These are phyloP conservation scores for Eucalyptus marginata DNA, from an alignment of 345 rosid genomes.

Conservation along the genomic window DNA sequence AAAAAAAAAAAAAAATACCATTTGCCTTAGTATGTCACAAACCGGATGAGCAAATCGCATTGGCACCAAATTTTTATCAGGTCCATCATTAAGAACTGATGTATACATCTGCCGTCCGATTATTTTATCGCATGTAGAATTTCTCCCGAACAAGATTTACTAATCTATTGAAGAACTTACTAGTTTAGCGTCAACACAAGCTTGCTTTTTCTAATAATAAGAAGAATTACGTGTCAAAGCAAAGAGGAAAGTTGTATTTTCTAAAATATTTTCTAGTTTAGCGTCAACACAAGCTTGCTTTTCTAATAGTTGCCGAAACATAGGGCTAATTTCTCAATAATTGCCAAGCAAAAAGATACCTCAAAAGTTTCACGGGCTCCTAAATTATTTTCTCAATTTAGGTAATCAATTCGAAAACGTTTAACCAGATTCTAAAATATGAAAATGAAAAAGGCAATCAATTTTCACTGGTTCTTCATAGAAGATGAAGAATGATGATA, in stretches of 20 bases:
- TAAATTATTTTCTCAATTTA: background rate
- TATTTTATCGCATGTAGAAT: background rate
- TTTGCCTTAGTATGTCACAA: background rate
- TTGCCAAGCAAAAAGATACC: background rate
- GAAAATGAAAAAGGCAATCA: accelerated
- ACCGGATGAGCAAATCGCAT: background rate
- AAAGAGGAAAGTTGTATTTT: background rate
- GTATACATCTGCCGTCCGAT: accelerated
- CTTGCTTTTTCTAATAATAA: background rate
- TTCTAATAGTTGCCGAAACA: background rate
- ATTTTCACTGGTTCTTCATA: accelerated
- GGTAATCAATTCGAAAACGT: accelerated
- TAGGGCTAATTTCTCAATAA: background rate
- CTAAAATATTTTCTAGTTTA: background rate
- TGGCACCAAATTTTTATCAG: background rate
- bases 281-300: accelerated
- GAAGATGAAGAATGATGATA: background rate
- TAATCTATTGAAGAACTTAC: too few relatives aligned
- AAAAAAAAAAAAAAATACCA: too few relatives aligned
- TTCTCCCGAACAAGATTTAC: background rate
- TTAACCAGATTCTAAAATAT: accelerated
- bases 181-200: background rate
- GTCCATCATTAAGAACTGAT: background rate
- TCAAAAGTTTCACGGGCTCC: background rate
- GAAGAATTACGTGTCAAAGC: background rate